Evolutionary conservation across 768 basidiomycete genomes (phyloP).

Genomic region (Panaeolus cyanescens): DNA sequence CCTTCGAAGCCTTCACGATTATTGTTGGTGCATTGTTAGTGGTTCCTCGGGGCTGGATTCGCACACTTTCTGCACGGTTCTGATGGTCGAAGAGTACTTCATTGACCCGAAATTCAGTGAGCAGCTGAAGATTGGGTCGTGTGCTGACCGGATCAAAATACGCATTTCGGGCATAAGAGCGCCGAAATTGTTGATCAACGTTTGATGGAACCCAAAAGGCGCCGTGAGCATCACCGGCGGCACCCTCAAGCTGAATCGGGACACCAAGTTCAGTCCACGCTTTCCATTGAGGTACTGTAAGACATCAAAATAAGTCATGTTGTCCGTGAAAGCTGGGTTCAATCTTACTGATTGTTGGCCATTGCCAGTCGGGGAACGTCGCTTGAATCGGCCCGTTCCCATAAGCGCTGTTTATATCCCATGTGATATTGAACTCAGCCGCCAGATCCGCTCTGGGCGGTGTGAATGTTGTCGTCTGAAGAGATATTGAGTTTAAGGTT

Average conservation of each 20-base stretch:
- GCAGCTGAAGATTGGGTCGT: conserved; percentile 9
- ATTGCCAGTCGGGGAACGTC: conserved; percentile 15
- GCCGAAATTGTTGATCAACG: conserved; percentile 12
- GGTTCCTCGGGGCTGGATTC: conserved; percentile 1
- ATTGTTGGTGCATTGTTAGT: not conserved
- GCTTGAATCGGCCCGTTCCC: conserved; percentile 13
- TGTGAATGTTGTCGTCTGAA: conserved; percentile 9
- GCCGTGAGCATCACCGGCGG: conserved; percentile 10
- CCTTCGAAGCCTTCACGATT: conserved; percentile 3
- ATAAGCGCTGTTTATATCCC: conserved; percentile 11
- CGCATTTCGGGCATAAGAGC: conserved; percentile 10
- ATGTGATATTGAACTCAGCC: conserved; percentile 12
- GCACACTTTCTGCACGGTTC: conserved; percentile 3
- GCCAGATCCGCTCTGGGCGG: conserved; percentile 11
- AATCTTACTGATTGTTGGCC: conserved; percentile 13
- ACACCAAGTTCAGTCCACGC: conserved; percentile 12
- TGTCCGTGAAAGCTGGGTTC: not conserved
- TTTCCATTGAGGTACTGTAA: conserved; percentile 10
- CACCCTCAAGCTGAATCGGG: conserved; percentile 10
- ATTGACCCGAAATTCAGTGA: conserved; percentile 11
- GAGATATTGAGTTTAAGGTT: not conserved
- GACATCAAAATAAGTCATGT: not conserved
- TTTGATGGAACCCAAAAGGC: conserved; percentile 15
- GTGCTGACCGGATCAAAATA: conserved; percentile 11
- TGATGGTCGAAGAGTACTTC: conserved; percentile 7